Evolutionary conservation across 2,329 filamentous ascomycete species (phyloP).

Genomic region (Hawksworthiomyces lignivorus): DNA sequence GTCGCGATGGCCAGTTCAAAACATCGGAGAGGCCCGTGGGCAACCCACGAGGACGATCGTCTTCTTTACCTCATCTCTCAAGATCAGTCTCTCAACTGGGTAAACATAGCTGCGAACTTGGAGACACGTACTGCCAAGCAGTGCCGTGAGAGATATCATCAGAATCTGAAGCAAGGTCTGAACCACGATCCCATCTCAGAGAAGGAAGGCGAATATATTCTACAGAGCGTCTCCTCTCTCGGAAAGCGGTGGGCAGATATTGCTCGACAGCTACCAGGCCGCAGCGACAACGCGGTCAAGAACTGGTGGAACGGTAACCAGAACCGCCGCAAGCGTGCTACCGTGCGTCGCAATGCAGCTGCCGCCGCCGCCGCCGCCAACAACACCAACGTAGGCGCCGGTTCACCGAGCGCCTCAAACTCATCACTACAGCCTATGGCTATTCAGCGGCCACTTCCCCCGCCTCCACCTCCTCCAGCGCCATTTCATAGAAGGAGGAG

Average conservation of each 20-base stretch:
- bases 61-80: constrained; percentile 59
- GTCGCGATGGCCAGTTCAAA: too few relatives aligned
- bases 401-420: too few relatives aligned
- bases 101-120: constrained; percentile 70
- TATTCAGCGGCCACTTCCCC: too few relatives aligned
- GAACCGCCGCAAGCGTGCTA: constrained; percentile 50
- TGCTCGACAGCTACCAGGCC: constrained; percentile 68
- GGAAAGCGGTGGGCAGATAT: constrained; percentile 94
- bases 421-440: too few relatives aligned
- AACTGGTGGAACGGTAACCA: constrained; percentile 97
- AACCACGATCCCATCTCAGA: constrained; percentile 67
- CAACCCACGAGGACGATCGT: constrained; percentile 60
- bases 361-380: constrained; percentile 23
- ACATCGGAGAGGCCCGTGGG: constrained; percentile 54
- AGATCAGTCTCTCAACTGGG: constrained; percentile 77
- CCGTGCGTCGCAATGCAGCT: constrained; percentile 5
- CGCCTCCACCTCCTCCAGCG: too few relatives aligned
- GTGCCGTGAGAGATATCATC: constrained; percentile 88
- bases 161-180: constrained; percentile 75
- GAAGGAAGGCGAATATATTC: constrained; percentile 65
- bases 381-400: constrained; percentile 8
- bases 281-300: constrained; percentile 93
- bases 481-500: too few relatives aligned
- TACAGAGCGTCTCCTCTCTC: constrained; percentile 66
- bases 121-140: constrained; percentile 81